phyloP scores from a whole-genome alignment of 2,329 filamentous ascomycete species.

The Lecanosticta acicola region DNA sequence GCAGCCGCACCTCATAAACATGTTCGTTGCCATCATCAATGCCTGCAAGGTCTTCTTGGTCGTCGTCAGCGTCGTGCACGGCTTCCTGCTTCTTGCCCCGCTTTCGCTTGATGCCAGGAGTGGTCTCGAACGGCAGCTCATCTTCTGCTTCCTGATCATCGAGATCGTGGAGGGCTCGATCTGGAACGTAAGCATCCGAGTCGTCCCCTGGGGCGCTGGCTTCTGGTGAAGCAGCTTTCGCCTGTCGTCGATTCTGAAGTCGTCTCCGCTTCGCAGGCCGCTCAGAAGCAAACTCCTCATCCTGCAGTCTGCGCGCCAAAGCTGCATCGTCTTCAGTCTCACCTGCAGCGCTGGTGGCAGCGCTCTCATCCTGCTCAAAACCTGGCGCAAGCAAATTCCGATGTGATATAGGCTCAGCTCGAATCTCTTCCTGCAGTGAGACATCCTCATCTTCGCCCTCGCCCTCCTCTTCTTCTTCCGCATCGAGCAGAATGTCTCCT shows the following conservation, averaged over 20 bases:
- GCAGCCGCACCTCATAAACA: slow-evolving; percentile 69
- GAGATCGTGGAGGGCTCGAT: slow-evolving; percentile 32
- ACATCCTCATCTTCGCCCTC: slow-evolving; percentile 34
- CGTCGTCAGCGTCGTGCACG: slow-evolving; percentile 24
- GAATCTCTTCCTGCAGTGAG: slow-evolving; percentile 18
- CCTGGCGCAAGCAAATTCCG: slow-evolving; percentile 46
- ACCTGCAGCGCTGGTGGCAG: slow-evolving; percentile 15
- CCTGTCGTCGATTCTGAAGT: slow-evolving; percentile 27
- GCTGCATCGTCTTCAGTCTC: slow-evolving; percentile 29
- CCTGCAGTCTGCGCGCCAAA: slow-evolving; percentile 28
- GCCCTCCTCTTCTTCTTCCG: slow-evolving; percentile 63
- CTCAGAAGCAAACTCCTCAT: slow-evolving; percentile 34
- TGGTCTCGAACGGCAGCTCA: slow-evolving; percentile 33
- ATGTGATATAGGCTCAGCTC: slow-evolving; percentile 39
- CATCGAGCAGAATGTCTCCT: slow-evolving; percentile 72
- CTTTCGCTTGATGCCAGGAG: slow-evolving; percentile 37
- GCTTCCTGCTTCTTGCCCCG: slow-evolving; percentile 26
- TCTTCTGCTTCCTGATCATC: slow-evolving; percentile 36
- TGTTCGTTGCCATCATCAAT: slow-evolving; percentile 86
- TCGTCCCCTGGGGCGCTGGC: slow-evolving; percentile 28
- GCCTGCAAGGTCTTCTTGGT: slow-evolving; percentile 52
- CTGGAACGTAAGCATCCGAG: slow-evolving; percentile 40
- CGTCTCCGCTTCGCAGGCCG: slow-evolving; percentile 40
- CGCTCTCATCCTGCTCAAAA: slow-evolving; percentile 34
- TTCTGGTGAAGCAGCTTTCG: slow-evolving; percentile 19